These are phyloP conservation scores for Cercospora zeina DNA, from an alignment of 2,329 filamentous ascomycete species.

Conservation along the genomic window DNA sequence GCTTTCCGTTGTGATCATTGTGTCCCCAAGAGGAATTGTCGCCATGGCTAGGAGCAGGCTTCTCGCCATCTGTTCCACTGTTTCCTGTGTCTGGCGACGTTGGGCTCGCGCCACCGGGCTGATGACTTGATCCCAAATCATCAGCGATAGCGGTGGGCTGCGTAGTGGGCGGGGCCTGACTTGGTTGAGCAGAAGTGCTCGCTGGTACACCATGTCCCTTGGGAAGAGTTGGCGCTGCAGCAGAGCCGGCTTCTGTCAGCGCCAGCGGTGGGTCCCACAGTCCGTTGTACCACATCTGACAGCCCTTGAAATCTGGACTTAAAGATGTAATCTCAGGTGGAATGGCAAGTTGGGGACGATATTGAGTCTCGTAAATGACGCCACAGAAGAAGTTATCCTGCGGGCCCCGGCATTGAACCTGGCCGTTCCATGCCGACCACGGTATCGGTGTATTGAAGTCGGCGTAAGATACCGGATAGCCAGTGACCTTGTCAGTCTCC, in stretches of 20 bases:
- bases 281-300: conserved; percentile 37
- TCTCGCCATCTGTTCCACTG: background rate
- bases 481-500: conserved; percentile 31
- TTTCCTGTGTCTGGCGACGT: background rate
- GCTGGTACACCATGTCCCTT: background rate
- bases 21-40: background rate
- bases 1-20: background rate
- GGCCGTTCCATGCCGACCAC: conserved; percentile 36
- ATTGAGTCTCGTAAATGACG: conserved; percentile 34
- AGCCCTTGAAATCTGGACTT: conserved; percentile 32
- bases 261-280: conserved; percentile 37
- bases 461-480: conserved; percentile 36
- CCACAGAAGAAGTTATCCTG: conserved; percentile 24
- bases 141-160: conserved; percentile 25
- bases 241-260: conserved; percentile 24
- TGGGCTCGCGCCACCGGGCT: background rate
- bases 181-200: conserved; percentile 20
- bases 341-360: conserved; percentile 35
- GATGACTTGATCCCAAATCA: conserved; percentile 7
- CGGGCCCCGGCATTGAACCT: conserved; percentile 26
- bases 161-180: conserved; percentile 23
- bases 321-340: conserved; percentile 35
- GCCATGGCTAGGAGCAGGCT: background rate
- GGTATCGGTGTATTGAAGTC: conserved; percentile 37
- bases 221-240: conserved; percentile 25